Base-by-base conservation (phyloP, 495 filamentous ascomycete genomes). In the Talaromyces ruber region DNA sequence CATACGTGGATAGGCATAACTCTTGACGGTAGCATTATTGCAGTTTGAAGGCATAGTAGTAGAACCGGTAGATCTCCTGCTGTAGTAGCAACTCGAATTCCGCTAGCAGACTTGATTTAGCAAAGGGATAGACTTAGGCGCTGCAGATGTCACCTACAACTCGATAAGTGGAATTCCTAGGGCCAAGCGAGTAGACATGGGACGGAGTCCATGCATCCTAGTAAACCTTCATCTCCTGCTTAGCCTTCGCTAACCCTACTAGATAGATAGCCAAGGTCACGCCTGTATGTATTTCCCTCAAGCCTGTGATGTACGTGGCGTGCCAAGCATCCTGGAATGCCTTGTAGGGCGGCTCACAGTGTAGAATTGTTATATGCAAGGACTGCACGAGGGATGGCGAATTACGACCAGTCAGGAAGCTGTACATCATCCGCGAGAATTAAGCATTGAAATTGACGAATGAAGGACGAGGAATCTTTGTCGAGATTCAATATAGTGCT, bases 281-380 rank as follows among this genome's bases (percentile, higher is more conserved):
- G n/a, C 39, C 16, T 21, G 39, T 1, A 32, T 32, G 2, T n/a
- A n/a, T 45, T 39, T 6, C 11, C 12, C 12, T 4, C 39, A 18
- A 45, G 39, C 6, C 39, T n/a, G 39, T 53, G 18, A 53, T 53
- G 50, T 59, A 29, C 29, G 34, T 59, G 57, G 30, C 57, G 57
- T 9, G 57, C 57, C 57, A 47, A 59, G 57, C 57, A 43, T 59
- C 21, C 11, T 29, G 57, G 57, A 59, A 59, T 59, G 30, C 30
- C 45, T 25, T 45, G n/a, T 18, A 59, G 57, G 57, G 57, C 57
- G 55, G 22, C 28, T 58, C 26, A 30, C 8, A 59, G 18, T 39
- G 11, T 16, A 47, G 30, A 21, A 45, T 59, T n/a, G 18, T n/a
- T 39, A 26, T 45, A 32, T 59, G 57, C 30, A 59, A 59, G 57